Evolutionary conservation across 2,329 filamentous ascomycete species (phyloP), one percentile per base, ranked within the genome.

Genomic region (Penicillium sp.): DNA sequence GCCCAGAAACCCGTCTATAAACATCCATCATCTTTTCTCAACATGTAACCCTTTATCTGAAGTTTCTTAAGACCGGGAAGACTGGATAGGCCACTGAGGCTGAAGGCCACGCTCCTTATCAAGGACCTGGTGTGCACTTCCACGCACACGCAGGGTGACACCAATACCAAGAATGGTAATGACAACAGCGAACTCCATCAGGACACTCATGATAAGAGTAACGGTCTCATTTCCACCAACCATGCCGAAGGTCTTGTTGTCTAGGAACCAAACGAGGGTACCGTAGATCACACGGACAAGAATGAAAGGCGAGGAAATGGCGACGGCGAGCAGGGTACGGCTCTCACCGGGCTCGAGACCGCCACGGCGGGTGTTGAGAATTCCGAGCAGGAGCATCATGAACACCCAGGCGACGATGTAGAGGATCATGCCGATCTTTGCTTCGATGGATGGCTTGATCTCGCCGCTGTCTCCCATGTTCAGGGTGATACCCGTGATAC

Each of bases 111-210:
- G 44, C 45, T 54, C 50, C 14, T 47, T 43, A 27, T 26, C 19
- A 4, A 39, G 14, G 19, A 29, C 46, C 16, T 21, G 33, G 19
- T 26, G n/a, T 2, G 37, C 39, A 16, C 43, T 24, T 14, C 27
- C 27, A 16, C 58, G 55, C 6, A 60, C 56, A 13, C 31, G 55
- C 24, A 66, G 47, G 24, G 65, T 68, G 21, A 76, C 58, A 1
- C 74, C 71, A 10, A 67, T 60, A n/a, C 61, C 66, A n/a, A 77
- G 65, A 39, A 68, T 78, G 37, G 80, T 71, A 4, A 74, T 45
- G 2, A 82, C 75, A 21, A 81, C 74, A 8, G 76, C 64, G 39
- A 84, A 75, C 68, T 86, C 82, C 71, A 81, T 79, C 24, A 84
- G 56, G 7, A 83, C 71, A 5, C 77, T 72, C 75, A 84, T 79